phyloP scores from a whole-genome alignment of 2,329 filamentous ascomycete species.

The Penicillium griseofulvum region DNA sequence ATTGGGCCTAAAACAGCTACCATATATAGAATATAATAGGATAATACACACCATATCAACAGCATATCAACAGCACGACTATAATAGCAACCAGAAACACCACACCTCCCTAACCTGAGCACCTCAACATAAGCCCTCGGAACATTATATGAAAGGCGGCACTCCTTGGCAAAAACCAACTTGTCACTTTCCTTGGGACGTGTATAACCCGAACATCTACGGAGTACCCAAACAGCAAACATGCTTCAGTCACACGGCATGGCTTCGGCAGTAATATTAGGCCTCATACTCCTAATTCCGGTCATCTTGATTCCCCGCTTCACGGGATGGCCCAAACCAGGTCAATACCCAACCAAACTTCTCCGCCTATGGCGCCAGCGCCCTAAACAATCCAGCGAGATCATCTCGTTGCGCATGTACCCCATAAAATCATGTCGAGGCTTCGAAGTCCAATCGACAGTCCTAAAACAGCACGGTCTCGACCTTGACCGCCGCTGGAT shows the following conservation, averaged over 20 bases:
- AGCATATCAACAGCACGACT: neutral
- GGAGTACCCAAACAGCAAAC: neutral
- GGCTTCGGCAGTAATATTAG: neutral
- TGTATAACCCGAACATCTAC: neutral
- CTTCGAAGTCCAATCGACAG: conserved; percentile 53
- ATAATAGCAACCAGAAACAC: neutral
- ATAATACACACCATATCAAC: neutral
- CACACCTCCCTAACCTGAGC: too few relatives aligned
- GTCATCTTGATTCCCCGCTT: neutral
- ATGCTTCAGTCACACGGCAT: neutral
- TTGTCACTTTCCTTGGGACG: neutral
- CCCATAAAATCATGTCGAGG: conserved; percentile 67
- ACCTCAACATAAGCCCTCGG: neutral
- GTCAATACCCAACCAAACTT: conserved; percentile 13
- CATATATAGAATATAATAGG: neutral
- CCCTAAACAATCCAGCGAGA: conserved; percentile 27
- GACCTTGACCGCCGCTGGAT: conserved; percentile 66
- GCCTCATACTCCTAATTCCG: neutral
- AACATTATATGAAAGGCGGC: neutral
- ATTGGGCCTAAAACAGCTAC: neutral
- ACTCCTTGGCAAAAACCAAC: neutral
- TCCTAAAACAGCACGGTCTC: conserved; percentile 56
- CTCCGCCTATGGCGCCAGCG: conserved; percentile 15
- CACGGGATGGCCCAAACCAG: conserved; percentile 9
- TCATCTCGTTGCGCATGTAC: conserved; percentile 54